phyloP scores from a whole-genome alignment of 129 eudicot genomes.

The Flaveria linearis region DNA sequence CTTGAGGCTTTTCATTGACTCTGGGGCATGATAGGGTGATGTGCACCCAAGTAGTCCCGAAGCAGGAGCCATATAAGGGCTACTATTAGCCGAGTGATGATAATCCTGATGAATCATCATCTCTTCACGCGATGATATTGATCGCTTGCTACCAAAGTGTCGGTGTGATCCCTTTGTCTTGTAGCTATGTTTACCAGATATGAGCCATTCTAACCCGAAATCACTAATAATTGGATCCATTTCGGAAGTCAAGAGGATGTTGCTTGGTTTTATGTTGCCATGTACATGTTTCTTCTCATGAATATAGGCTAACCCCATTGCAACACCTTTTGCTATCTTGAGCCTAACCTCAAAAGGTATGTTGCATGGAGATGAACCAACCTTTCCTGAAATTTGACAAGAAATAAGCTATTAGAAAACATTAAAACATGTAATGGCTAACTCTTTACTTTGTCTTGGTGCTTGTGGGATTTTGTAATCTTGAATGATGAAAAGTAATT shows the following conservation, averaged over 20 bases:
- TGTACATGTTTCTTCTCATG: conserved; percentile 92
- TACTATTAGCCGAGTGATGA: conserved; percentile 49
- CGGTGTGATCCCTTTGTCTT: conserved; percentile 57
- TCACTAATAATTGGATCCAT: conserved; percentile 89
- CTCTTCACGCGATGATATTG: conserved; percentile 48
- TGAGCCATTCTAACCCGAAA: conserved; percentile 72
- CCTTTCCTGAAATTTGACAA: conserved; percentile 49
- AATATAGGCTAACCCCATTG: conserved; percentile 70
- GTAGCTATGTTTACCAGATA: conserved; percentile 53
- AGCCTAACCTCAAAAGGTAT: conserved; percentile 65
- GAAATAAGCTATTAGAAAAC: background rate
- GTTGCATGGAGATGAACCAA: conserved; percentile 71
- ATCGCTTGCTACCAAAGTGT: conserved; percentile 81
- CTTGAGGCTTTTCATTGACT: conserved; percentile 70
- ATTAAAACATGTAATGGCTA: conserved; percentile 21
- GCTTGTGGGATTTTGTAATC: conserved; percentile 33
- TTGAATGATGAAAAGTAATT: background rate
- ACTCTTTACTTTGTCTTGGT: conserved; percentile 33
- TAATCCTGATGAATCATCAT: conserved; percentile 42
- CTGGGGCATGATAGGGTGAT: conserved; percentile 93
- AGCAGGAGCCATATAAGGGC: conserved; percentile 44
- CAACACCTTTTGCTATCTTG: conserved; percentile 84
- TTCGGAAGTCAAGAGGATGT: conserved; percentile 76
- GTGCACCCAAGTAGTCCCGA: conserved; percentile 66
- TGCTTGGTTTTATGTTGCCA: conserved; percentile 90